Evolutionary conservation across 1,139 yeast species (phyloP), one percentile per base, ranked within the genome.

Genomic region (Yamadazyma jaroonii): DNA sequence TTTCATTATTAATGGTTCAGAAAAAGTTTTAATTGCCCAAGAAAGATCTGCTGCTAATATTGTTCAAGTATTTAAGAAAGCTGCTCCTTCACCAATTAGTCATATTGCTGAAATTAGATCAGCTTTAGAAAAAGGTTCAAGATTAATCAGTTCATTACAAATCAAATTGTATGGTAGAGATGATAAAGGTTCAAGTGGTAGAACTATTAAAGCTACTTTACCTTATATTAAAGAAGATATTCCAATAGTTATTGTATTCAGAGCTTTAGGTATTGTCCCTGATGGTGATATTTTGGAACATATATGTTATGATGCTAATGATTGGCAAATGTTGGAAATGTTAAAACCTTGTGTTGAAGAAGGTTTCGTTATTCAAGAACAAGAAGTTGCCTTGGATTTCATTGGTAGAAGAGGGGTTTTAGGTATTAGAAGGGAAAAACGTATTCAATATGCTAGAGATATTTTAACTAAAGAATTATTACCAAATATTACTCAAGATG

Each of bases 271-370:
- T 51, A 94, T 92, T 39, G 97, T 94, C 17, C 97, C 97, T 20
- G 99, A 92, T 71, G 97, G 98, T 61, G 99, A 94, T 69, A 94
- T 92, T 55, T 72, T 94, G 53, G 97, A 92, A 64, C 98, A 92
- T 62, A 92, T 92, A 42, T 94, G 98, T 69, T 94, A 90, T 61
- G 99, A 92, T 63, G 90, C 90, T 41, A 86, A 84, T 51, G 99
- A 92, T 69, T 90, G 97, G 96, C 98, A 92, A 67, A 94, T 94
- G 98, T 77, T 92, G 64, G 99, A 94, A 67, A 88, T 92, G 95
- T 76, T 94, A 57, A 94, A 92, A 61, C 98, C 99, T 4, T 92
- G 98, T 77, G 95, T 94, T 46, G 99, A 94, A 64, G 98, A 94
- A 70, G 98, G 97, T 41, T 94, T 92, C 62, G 95, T 92, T 36